phyloP scores from a whole-genome alignment of 1,284 basidiomycete genomes.

The Leccinum variabile region DNA sequence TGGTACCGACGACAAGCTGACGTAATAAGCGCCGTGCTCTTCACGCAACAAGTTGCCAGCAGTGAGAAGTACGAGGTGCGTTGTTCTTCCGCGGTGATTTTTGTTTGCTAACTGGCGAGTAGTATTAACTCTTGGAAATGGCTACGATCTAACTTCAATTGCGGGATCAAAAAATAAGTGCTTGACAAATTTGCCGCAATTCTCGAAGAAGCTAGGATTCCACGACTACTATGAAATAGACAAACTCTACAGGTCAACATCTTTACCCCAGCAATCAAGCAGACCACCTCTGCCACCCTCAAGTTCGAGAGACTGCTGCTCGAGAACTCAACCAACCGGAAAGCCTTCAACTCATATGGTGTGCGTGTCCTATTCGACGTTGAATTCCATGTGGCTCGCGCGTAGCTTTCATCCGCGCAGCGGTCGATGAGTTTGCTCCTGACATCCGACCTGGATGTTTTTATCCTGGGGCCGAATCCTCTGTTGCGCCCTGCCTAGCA shows the following conservation, averaged over 20 bases:
- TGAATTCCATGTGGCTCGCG: conserved; percentile 20
- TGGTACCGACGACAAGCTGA: too few species aligned
- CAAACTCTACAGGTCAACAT: conserved; percentile 73
- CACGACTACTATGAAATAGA: conserved; percentile 77
- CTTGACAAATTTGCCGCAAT: conserved; percentile 94
- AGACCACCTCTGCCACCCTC: conserved; percentile 79
- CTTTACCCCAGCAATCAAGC: conserved; percentile 80
- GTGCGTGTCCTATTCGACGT: conserved; percentile 50
- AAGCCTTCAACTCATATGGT: conserved; percentile 96
- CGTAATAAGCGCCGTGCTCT: too few species aligned
- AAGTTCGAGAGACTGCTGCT: conserved; percentile 87
- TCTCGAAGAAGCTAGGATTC: conserved; percentile 72
- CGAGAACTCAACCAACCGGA: conserved; percentile 98
- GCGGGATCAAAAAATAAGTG: conserved; percentile 80
- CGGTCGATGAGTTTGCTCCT: conserved; percentile 87
- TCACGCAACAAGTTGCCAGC: too few species aligned
- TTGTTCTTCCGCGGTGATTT: too few species aligned
- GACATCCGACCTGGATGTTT: conserved; percentile 87
- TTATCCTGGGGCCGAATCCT: conserved; percentile 82
- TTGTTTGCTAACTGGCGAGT: too few species aligned
- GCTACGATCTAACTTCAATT: conserved; percentile 95
- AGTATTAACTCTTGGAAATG: conserved; percentile 85
- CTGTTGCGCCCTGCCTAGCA: conserved; percentile 93
- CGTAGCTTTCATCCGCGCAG: conserved; percentile 42
- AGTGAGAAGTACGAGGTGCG: too few species aligned